Conservation (phyloP, 768 basidiomycete species). For the Hortiboletus campestris region DNA sequence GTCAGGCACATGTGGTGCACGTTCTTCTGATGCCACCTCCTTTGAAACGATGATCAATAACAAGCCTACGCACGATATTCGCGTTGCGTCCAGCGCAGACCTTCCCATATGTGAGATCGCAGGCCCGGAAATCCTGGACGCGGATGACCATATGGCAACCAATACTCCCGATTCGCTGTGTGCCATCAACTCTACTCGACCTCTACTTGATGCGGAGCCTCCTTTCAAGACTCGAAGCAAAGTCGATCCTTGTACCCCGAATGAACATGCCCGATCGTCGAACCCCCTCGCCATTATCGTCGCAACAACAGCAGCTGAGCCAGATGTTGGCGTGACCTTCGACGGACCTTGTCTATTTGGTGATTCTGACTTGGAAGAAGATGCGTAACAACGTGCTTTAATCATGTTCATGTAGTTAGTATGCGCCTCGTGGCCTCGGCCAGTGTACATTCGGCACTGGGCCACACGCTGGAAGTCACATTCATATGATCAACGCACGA, state of each 20-base stretch:
- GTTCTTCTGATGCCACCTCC: background rate
- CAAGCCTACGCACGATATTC: background rate
- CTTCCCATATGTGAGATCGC: background rate
- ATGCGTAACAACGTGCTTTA: conserved; percentile 10
- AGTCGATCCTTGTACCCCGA: background rate
- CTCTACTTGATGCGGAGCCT: background rate
- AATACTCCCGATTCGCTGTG: background rate
- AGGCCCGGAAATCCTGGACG: background rate
- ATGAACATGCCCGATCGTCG: background rate
- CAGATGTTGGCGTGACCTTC: conserved; percentile 8
- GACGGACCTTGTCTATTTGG: conserved; percentile 30
- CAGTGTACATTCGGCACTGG: background rate
- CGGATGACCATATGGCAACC: background rate
- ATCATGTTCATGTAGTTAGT: background rate
- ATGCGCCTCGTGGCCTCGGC: background rate
- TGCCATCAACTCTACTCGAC: background rate
- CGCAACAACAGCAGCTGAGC: background rate
- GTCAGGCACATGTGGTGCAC: background rate
- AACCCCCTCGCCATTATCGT: background rate
- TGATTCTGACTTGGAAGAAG: conserved; percentile 32
- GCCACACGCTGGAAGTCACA: background rate
- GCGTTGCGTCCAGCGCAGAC: background rate
- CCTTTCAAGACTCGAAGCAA: background rate
- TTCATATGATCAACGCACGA: too few relatives aligned
- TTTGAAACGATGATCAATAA: background rate